Conservation (phyloP, 371 early-diverging fungal species). For the Syncephalastrum monosporum region DNA sequence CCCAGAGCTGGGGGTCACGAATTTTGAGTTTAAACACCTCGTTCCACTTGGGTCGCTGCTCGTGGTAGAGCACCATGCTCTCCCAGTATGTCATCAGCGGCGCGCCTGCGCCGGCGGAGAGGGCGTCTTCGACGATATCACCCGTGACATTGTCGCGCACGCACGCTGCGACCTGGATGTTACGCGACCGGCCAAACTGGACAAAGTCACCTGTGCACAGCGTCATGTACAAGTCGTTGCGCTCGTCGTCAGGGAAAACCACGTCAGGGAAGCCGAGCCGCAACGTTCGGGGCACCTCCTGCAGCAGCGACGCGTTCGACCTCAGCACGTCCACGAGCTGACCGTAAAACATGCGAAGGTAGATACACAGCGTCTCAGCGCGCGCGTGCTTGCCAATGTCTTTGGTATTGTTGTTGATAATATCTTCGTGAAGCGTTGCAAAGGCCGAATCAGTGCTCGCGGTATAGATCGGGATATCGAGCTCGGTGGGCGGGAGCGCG, state of each 20-base stretch:
- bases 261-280: slow-evolving; percentile 70
- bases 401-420: slow-evolving; percentile 50
- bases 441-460: slow-evolving; percentile 56
- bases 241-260: slow-evolving; percentile 57
- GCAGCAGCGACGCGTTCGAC: slow-evolving; percentile 46
- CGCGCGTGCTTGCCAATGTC: slow-evolving; percentile 50
- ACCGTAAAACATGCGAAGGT: slow-evolving; percentile 52
- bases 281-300: slow-evolving; percentile 48
- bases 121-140: slow-evolving; percentile 54
- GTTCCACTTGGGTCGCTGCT: slow-evolving; percentile 62
- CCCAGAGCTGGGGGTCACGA: slow-evolving; percentile 42
- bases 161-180: slow-evolving; percentile 63
- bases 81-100: slow-evolving; percentile 50
- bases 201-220: slow-evolving; percentile 64
- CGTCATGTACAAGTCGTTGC: slow-evolving; percentile 69
- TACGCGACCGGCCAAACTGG: slow-evolving; percentile 51
- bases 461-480: slow-evolving; percentile 59
- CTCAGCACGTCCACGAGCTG: slow-evolving; percentile 45
- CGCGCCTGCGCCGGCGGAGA: slow-evolving; percentile 56
- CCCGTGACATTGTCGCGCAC: slow-evolving; percentile 59
- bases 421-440: slow-evolving; percentile 57
- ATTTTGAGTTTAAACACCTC: slow-evolving; percentile 68
- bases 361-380: slow-evolving; percentile 57
- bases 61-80: slow-evolving; percentile 67
- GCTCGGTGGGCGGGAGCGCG: slow-evolving; percentile 23